These are phyloP conservation scores for Acer yangbiense DNA, from an alignment of 345 rosid species.

Conservation along the genomic window DNA sequence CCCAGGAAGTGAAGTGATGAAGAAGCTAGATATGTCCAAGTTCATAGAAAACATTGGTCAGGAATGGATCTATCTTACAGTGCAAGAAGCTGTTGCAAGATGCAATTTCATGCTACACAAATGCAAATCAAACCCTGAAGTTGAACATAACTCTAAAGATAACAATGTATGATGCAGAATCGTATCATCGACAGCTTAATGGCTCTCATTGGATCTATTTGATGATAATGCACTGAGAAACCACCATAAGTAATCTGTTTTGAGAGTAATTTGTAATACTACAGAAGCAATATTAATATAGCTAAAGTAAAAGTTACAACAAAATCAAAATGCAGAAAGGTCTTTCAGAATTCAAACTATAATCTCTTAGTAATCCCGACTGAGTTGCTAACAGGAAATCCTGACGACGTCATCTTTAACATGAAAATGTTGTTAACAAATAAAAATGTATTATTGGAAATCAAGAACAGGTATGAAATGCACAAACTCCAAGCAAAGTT, in stretches of 20 bases:
- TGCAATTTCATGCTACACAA: conserved; percentile 48
- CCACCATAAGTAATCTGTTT: neutral
- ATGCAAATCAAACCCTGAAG: conserved; percentile 18
- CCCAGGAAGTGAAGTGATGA: conserved; percentile 70
- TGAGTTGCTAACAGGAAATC: no score
- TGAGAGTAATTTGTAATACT: neutral
- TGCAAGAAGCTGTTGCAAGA: conserved; percentile 52
- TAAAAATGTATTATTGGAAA: no score
- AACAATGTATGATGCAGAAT: conserved; percentile 21
- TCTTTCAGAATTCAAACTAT: no score
- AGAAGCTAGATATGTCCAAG: conserved; percentile 65
- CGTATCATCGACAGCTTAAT: neutral
- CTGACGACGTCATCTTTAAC: no score
- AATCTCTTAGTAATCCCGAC: no score
- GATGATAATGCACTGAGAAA: neutral
- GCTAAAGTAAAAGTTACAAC: no score
- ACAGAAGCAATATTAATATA: neutral
- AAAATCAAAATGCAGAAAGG: no score
- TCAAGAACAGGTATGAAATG: no score
- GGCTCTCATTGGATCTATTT: neutral
- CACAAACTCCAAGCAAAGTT: no score
- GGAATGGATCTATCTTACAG: conserved; percentile 59
- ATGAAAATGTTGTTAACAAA: no score
- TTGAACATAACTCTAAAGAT: conserved; percentile 9
- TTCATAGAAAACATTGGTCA: conserved; percentile 51